Percentiles rank a stretch among this genome's conserved stretches.
Evolutionary conservation across 768 basidiomycete species (phyloP).

Genomic region (Paxillus involutus): DNA sequence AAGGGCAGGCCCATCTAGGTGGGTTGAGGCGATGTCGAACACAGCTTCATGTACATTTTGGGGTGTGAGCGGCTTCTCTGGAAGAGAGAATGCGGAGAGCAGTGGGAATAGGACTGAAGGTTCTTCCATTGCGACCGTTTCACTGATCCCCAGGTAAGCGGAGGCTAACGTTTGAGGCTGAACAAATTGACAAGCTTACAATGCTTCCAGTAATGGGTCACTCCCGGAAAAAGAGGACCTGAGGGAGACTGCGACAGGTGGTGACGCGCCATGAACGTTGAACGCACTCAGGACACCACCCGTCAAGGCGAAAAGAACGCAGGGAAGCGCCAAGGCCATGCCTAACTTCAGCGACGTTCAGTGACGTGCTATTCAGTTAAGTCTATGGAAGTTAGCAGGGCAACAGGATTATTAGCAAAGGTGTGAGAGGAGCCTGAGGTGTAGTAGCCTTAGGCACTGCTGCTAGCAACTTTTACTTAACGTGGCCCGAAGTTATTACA

Average conservation of each 20-base stretch:
- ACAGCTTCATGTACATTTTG: constrained; percentile 47
- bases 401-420: background rate
- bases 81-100: constrained; percentile 58
- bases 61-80: constrained; percentile 36
- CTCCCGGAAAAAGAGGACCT: constrained; percentile 26
- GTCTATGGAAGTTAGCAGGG: background rate
- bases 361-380: background rate
- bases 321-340: constrained; percentile 7
- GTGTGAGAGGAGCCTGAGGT: background rate
- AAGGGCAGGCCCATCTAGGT: constrained; percentile 50
- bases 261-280: constrained; percentile 21
- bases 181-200: constrained; percentile 19
- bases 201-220: constrained; percentile 30
- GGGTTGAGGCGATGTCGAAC: constrained; percentile 37
- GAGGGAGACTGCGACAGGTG: constrained; percentile 30
- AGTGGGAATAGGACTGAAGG: constrained; percentile 75
- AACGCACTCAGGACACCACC: constrained; percentile 17
- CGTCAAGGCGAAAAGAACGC: constrained; percentile 15
- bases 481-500: background rate
- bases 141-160: constrained; percentile 47
- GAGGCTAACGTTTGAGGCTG: background rate
- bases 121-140: constrained; percentile 75
- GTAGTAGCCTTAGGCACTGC: background rate
- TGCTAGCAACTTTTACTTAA: too few relatives aligned
- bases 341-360: background rate